Evolutionary conservation across 2,329 filamentous ascomycete species (phyloP).

Genomic region (Falciphora oryzae): DNA sequence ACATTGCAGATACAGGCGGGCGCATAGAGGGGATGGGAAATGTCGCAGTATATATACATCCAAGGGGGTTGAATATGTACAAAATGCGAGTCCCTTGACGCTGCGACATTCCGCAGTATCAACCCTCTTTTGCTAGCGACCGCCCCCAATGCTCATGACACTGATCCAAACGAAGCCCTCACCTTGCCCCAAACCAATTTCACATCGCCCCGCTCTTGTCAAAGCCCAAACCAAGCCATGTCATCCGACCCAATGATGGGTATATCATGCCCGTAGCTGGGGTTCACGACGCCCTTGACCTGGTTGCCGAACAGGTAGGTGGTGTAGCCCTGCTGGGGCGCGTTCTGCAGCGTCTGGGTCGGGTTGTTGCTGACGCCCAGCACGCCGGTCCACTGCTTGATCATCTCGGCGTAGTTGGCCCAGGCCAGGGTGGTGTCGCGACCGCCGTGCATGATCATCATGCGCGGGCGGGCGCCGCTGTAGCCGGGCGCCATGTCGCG

Average conservation of each 20-base stretch:
- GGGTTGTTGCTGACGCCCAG: slow-evolving; percentile 31
- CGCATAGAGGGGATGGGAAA: no score
- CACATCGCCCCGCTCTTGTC: no score
- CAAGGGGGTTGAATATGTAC: no score
- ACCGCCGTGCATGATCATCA: slow-evolving; percentile 54
- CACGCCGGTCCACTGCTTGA: slow-evolving; percentile 50
- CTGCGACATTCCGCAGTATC: no score
- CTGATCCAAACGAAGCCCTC: no score
- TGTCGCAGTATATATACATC: no score
- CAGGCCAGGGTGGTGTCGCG: slow-evolving; percentile 43
- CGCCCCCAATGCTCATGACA: no score
- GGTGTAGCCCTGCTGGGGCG: slow-evolving; percentile 20
- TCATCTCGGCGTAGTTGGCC: slow-evolving; percentile 50
- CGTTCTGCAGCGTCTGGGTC: slow-evolving; percentile 15
- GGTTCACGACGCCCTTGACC: slow-evolving; percentile 12
- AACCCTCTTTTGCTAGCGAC: no score
- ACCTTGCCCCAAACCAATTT: no score
- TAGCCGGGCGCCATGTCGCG: slow-evolving; percentile 44
- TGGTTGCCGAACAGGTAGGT: slow-evolving; percentile 20
- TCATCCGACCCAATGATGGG: slow-evolving; percentile 13
- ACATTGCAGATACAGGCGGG: no score
- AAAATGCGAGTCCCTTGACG: no score
- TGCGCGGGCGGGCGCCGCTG: slow-evolving; percentile 41
- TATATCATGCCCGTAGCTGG: slow-evolving; percentile 10
- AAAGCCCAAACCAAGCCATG: slow-evolving; percentile 14